Evolutionary conservation across 1,139 yeast genomes (phyloP).

Genomic region (Taphrina populina): DNA sequence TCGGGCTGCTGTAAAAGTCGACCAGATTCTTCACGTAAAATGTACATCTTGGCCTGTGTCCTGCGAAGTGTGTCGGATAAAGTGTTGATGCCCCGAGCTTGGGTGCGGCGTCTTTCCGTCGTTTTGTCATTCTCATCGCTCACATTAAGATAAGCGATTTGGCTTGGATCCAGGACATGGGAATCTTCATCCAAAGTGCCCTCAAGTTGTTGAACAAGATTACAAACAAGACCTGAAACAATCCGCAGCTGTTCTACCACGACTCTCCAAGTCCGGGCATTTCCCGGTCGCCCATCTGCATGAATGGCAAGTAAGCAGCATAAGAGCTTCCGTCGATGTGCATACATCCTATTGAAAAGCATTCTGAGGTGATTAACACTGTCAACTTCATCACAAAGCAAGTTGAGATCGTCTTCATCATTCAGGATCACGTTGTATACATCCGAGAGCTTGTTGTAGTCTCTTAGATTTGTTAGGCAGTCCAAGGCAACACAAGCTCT

Average conservation of each 20-base stretch:
- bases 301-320: conserved; percentile 49
- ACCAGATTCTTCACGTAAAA: conserved; percentile 42
- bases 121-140: conserved; percentile 15
- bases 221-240: conserved; percentile 41
- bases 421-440: conserved; percentile 31
- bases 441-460: conserved; percentile 31
- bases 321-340: conserved; percentile 48
- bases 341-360: conserved; percentile 46
- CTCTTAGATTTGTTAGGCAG: conserved; percentile 21
- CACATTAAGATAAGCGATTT: conserved; percentile 1
- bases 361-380: conserved; percentile 40
- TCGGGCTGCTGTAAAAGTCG: conserved; percentile 40
- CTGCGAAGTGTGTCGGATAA: conserved; percentile 44
- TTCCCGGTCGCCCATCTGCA: conserved; percentile 43
- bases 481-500: conserved; percentile 39
- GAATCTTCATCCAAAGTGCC: conserved; percentile 39
- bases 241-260: conserved; percentile 43
- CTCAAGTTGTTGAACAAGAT: conserved; percentile 42
- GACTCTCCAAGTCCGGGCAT: conserved; percentile 44
- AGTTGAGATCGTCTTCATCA: conserved; percentile 36
- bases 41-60: conserved; percentile 46
- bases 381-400: conserved; percentile 27
- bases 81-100: conserved; percentile 39
- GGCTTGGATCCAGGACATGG: conserved; percentile 11
- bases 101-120: conserved; percentile 36